Conservation (phyloP, 176 grass and related monocot genomes). For the Elaeis guineensis region DNA sequence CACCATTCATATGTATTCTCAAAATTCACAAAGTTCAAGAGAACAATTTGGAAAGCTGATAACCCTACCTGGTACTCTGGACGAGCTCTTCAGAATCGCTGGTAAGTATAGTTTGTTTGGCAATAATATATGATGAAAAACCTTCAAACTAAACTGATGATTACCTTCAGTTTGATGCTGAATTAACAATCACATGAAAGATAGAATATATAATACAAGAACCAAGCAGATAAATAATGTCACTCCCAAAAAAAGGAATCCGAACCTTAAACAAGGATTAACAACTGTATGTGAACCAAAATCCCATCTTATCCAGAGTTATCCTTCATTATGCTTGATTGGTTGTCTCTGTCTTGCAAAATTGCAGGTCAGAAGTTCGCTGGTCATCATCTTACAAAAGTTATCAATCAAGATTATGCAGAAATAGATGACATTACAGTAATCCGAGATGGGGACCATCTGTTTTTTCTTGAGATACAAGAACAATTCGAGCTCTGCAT, state of each 20-base stretch:
- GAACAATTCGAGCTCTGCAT: not conserved
- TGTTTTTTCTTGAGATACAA: slow-evolving; percentile 52
- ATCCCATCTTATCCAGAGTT: not conserved
- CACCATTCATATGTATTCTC: slow-evolving; percentile 33
- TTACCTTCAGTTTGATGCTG: too few species aligned
- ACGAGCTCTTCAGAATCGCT: slow-evolving; percentile 56
- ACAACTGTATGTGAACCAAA: too few species aligned
- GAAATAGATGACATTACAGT: slow-evolving; percentile 83
- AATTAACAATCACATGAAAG: not conserved
- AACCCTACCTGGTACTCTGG: slow-evolving; percentile 51
- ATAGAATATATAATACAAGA: not conserved
- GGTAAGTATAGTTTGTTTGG: slow-evolving; percentile 38
- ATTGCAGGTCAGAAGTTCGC: slow-evolving; percentile 56
- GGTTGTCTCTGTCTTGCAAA: not conserved
- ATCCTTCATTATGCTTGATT: not conserved
- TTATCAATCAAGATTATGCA: slow-evolving; percentile 54
- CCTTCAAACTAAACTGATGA: too few species aligned
- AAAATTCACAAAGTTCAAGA: slow-evolving; percentile 12
- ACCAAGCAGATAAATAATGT: too few species aligned
- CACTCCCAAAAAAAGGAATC: too few species aligned
- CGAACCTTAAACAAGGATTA: too few species aligned
- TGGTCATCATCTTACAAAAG: slow-evolving; percentile 34
- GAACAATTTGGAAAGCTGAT: slow-evolving; percentile 52
- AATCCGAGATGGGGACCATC: slow-evolving; percentile 71
- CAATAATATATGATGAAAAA: not conserved